Percentiles rank a stretch among this genome's conserved stretches.
phyloP scores from a whole-genome alignment of 1,284 basidiomycete species.

The Ustilago trichophora region DNA sequence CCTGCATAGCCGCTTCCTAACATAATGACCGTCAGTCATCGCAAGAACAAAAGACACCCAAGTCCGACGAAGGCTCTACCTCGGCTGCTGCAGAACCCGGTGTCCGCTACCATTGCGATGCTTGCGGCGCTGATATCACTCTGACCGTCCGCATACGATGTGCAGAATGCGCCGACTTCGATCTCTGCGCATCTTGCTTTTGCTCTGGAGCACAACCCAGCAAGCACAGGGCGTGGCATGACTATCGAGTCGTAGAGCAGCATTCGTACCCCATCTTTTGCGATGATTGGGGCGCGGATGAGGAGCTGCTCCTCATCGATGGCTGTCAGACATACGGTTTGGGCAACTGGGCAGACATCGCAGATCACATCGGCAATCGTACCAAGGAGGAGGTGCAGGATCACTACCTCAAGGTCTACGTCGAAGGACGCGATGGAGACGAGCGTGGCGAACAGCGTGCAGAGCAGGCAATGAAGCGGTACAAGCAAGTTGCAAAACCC shows the following conservation, averaged over 20 bases:
- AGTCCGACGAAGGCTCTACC: constrained; percentile 54
- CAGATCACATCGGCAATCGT: constrained; percentile 92
- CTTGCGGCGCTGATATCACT: constrained; percentile 65
- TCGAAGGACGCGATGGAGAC: constrained; percentile 69
- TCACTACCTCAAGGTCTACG: constrained; percentile 86
- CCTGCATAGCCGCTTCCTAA: background rate
- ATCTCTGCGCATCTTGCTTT: constrained; percentile 76
- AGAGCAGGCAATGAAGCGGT: constrained; percentile 28
- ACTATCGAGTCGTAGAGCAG: constrained; percentile 94
- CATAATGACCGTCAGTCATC: constrained; percentile 67
- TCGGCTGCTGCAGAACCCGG: constrained; percentile 61
- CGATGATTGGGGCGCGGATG: constrained; percentile 97
- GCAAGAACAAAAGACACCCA: constrained; percentile 62
- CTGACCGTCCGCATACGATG: constrained; percentile 64
- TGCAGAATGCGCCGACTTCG: constrained; percentile 67
- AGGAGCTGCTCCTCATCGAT: constrained; percentile 91
- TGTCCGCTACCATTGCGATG: constrained; percentile 65
- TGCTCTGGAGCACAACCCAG: constrained; percentile 88
- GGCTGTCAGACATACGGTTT: constrained; percentile 88
- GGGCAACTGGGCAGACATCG: constrained; percentile 97
- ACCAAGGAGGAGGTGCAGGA: constrained; percentile 92
- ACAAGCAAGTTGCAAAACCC: constrained; percentile 10
- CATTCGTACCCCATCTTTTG: constrained; percentile 94
- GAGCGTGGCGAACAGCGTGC: constrained; percentile 52
- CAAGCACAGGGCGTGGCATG: constrained; percentile 85